These are phyloP conservation scores for Stereocaulon alpinum DNA, from an alignment of 495 filamentous ascomycete species.

Conservation along the genomic window DNA sequence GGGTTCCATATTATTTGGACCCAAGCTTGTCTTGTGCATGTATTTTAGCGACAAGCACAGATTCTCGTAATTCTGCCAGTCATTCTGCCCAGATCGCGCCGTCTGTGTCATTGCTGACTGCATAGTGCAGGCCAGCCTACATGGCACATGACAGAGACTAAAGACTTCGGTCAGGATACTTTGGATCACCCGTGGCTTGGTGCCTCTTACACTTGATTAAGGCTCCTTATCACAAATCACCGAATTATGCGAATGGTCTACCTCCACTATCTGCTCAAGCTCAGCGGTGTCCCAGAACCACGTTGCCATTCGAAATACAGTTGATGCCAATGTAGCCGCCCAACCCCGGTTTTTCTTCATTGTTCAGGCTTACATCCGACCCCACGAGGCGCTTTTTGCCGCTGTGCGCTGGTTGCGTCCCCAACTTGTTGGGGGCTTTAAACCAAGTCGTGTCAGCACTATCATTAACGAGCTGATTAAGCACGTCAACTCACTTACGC, in stretches of 20 bases:
- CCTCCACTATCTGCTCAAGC: neutral
- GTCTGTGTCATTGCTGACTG: neutral
- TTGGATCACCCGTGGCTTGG: too few relatives aligned
- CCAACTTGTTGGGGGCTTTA: neutral
- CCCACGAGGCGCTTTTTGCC: neutral
- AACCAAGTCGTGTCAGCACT: constrained; percentile 12
- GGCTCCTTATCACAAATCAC: neutral
- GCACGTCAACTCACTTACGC: neutral
- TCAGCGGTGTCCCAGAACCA: neutral
- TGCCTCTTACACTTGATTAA: neutral
- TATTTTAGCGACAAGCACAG: neutral
- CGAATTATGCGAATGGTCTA: neutral
- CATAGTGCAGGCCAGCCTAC: neutral
- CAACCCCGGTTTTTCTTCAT: neutral
- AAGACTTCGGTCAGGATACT: neutral
- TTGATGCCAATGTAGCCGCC: too few relatives aligned
- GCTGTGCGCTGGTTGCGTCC: neutral
- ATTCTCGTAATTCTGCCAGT: neutral
- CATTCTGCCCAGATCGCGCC: neutral
- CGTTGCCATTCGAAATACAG: too few relatives aligned
- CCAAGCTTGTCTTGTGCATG: too few relatives aligned
- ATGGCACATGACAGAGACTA: neutral
- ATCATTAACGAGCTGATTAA: constrained; percentile 8
- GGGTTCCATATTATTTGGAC: too few relatives aligned
- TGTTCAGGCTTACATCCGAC: neutral